Conservation (phyloP, 345 rosid genomes). For the Eucalyptus marginata region DNA sequence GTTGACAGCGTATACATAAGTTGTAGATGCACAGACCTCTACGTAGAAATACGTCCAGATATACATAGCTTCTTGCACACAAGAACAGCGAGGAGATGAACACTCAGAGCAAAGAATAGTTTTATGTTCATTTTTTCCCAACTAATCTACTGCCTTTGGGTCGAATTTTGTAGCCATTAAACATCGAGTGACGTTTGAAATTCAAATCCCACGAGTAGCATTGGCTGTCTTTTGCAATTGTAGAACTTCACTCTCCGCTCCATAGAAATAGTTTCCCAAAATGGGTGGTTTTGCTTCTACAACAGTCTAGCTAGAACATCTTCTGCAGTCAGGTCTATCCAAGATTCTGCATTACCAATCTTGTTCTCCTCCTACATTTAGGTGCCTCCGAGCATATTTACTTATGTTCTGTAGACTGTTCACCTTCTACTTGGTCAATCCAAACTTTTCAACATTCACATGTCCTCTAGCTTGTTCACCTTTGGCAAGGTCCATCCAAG, state of each 20-base stretch:
- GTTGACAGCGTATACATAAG: not conserved
- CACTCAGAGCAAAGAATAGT: not conserved
- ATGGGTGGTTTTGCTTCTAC: not conserved
- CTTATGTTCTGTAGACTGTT: not conserved
- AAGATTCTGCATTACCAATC: not conserved
- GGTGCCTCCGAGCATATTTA: not conserved
- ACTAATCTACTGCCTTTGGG: not conserved
- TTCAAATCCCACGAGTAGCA: not conserved
- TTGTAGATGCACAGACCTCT: not conserved
- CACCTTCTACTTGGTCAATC: not conserved
- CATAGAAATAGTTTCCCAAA: not conserved
- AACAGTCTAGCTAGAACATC: not conserved
- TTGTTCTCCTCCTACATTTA: not conserved
- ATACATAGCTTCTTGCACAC: not conserved
- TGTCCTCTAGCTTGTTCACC: not conserved
- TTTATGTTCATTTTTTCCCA: not conserved
- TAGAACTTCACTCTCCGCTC: not conserved
- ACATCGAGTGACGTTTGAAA: not conserved
- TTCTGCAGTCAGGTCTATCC: not conserved
- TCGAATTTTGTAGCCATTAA: not conserved
- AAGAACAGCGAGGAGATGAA: not conserved
- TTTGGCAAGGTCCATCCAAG: not conserved
- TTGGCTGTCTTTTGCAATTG: not conserved
- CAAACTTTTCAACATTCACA: not conserved
- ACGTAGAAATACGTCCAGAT: not conserved